phyloP scores from a whole-genome alignment of 1,284 basidiomycete species.

The Ustilago curta region DNA sequence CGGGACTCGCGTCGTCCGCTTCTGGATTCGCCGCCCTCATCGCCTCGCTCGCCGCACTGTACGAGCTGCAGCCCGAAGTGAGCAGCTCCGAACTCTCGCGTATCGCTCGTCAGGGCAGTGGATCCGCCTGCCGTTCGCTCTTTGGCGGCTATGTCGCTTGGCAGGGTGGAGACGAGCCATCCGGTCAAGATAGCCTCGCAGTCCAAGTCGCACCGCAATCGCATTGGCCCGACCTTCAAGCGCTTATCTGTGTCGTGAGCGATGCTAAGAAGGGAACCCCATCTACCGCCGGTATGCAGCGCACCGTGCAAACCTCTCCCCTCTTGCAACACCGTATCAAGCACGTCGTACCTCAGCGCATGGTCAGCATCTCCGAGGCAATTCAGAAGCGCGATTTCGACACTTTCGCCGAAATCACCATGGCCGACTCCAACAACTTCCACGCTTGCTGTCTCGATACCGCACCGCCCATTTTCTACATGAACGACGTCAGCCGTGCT shows the following conservation, averaged over 20 bases:
- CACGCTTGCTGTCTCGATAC: conserved; percentile 98
- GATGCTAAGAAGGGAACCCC: conserved; percentile 97
- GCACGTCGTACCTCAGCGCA: conserved; percentile 86
- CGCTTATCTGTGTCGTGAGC: conserved; percentile 95
- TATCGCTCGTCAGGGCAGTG: conserved; percentile 95
- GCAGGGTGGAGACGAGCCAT: conserved; percentile 79
- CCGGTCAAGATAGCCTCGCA: conserved; percentile 89
- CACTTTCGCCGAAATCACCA: conserved; percentile 88
- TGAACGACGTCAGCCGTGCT: conserved; percentile 88
- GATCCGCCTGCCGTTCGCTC: conserved; percentile 95
- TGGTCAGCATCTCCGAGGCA: conserved; percentile 83
- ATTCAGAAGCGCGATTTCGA: conserved; percentile 87
- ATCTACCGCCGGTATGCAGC: conserved; percentile 96
- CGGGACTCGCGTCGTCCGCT: conserved; percentile 95
- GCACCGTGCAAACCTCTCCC: conserved; percentile 89
- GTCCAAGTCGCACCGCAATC: conserved; percentile 78
- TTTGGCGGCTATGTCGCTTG: conserved; percentile 98
- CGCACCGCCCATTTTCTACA: conserved; percentile 96
- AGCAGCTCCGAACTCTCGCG: conserved; percentile 80
- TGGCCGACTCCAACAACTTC: conserved; percentile 92
- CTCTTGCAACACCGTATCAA: conserved; percentile 90
- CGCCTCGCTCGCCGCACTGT: conserved; percentile 87
- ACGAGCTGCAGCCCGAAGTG: conserved; percentile 77
- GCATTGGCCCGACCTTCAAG: conserved; percentile 85
- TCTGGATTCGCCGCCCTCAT: conserved; percentile 96